These are phyloP conservation scores for Eucalyptus sp. DNA, from an alignment of 345 rosid genomes.

Conservation along the genomic window DNA sequence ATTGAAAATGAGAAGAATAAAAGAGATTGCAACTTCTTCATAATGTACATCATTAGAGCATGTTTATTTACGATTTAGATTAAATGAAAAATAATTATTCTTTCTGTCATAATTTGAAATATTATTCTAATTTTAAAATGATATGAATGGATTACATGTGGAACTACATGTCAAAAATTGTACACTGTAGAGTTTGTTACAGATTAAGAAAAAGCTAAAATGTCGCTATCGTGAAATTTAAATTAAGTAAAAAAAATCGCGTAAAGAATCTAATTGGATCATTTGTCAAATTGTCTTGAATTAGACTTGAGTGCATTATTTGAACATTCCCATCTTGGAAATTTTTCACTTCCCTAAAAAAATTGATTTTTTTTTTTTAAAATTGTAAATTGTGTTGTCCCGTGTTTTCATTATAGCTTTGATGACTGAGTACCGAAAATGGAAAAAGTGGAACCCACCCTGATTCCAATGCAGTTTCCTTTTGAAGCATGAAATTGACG, in stretches of 20 bases:
- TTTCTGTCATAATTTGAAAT: accelerated
- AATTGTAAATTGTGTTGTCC: not conserved
- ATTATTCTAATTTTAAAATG: not conserved
- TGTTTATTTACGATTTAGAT: not conserved
- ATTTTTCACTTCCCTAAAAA: not conserved
- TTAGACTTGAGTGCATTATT: not conserved
- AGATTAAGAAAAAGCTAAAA: not conserved
- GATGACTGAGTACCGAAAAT: not conserved
- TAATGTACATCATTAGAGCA: not conserved
- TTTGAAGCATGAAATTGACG: not conserved
- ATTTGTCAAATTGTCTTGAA: not conserved
- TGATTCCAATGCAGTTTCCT: not conserved
- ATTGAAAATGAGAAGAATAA: not conserved
- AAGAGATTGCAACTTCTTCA: not conserved
- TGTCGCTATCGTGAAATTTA: not conserved
- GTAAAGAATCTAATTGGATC: not conserved
- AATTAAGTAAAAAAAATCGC: not conserved
- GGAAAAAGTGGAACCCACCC: not conserved
- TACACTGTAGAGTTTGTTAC: accelerated
- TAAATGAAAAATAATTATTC: accelerated
- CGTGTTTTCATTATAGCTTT: not conserved
- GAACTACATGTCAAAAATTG: not conserved
- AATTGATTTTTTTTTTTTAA: not conserved
- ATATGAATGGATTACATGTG: not conserved
- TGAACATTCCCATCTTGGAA: not conserved